Evolutionary conservation across 2,329 filamentous ascomycete genomes (phyloP).

Genomic region (Onygenales sp.): DNA sequence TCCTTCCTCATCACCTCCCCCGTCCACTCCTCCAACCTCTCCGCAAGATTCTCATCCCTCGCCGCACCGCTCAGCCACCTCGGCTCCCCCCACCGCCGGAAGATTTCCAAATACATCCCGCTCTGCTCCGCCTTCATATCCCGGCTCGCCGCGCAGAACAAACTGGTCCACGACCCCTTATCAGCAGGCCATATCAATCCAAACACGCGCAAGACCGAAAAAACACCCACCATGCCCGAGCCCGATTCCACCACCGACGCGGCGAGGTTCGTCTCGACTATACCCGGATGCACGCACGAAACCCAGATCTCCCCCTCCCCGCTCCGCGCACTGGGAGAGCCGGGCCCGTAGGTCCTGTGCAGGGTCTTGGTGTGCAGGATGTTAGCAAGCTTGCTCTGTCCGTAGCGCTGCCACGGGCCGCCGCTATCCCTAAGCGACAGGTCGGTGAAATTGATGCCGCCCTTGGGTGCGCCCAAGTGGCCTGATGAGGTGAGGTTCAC

Average conservation of each 20-base stretch:
- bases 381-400: slow-evolving; percentile 40
- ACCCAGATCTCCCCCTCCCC: slow-evolving; percentile 31
- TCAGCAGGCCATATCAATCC: slow-evolving; percentile 20
- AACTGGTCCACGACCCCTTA: slow-evolving; percentile 26
- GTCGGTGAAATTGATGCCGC: slow-evolving; percentile 12
- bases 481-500: slow-evolving; percentile 13
- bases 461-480: slow-evolving; percentile 8
- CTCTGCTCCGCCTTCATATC: slow-evolving; percentile 31
- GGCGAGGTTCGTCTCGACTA: slow-evolving; percentile 25
- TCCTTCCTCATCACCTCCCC: slow-evolving; percentile 17
- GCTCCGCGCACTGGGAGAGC: slow-evolving; percentile 16
- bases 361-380: slow-evolving; percentile 33
- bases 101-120: slow-evolving; percentile 23
- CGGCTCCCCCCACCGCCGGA: slow-evolving; percentile 19
- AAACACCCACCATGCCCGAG: slow-evolving; percentile 6
- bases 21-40: slow-evolving; percentile 27
- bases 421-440: slow-evolving; percentile 15
- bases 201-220: slow-evolving; percentile 12
- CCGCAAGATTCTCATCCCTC: slow-evolving; percentile 13
- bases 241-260: slow-evolving; percentile 8
- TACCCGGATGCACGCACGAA: slow-evolving; percentile 32
- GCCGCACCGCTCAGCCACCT: slow-evolving; percentile 25
- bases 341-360: slow-evolving; percentile 25
- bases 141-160: slow-evolving; percentile 28
- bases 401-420: slow-evolving; percentile 32